Evolutionary conservation across 305 asterid species (phyloP).

Genomic region (Vinca major): DNA sequence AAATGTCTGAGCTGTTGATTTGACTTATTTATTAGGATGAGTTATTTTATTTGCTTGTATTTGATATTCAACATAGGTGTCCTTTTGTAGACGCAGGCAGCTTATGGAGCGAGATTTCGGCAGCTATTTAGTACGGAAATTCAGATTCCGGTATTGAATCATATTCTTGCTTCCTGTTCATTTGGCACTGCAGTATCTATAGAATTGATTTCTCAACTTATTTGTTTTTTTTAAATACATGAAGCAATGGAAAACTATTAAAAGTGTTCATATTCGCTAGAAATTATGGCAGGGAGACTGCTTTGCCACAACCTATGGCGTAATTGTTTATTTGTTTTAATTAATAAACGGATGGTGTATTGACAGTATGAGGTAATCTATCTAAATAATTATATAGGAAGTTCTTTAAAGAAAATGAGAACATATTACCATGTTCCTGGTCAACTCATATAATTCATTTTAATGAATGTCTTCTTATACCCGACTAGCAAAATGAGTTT

Average conservation of each 20-base stretch:
- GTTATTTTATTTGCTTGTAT: not conserved
- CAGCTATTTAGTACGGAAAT: conserved; percentile 36
- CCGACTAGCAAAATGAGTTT: not conserved
- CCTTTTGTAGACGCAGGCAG: conserved; percentile 25
- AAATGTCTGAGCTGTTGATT: not conserved
- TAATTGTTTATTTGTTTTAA: too few relatives aligned
- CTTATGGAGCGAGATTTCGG: conserved; percentile 36
- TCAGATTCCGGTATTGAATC: conserved; percentile 37
- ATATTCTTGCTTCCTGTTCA: not conserved
- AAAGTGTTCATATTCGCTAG: not conserved
- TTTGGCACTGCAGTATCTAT: conserved; percentile 2
- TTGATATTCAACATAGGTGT: not conserved
- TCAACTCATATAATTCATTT: not conserved
- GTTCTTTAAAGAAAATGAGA: too few relatives aligned
- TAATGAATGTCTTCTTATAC: not conserved
- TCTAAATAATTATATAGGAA: too few relatives aligned
- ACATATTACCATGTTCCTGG: too few relatives aligned
- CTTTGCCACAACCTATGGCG: not conserved
- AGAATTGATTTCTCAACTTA: not conserved
- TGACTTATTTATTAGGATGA: not conserved
- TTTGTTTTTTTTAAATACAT: not conserved
- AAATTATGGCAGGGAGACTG: not conserved
- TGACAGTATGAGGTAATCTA: not conserved
- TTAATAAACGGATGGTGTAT: not conserved
- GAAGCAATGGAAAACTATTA: not conserved